Evolutionary conservation across 495 filamentous ascomycete species (phyloP).

Genomic region (Amorphotheca resinae): DNA sequence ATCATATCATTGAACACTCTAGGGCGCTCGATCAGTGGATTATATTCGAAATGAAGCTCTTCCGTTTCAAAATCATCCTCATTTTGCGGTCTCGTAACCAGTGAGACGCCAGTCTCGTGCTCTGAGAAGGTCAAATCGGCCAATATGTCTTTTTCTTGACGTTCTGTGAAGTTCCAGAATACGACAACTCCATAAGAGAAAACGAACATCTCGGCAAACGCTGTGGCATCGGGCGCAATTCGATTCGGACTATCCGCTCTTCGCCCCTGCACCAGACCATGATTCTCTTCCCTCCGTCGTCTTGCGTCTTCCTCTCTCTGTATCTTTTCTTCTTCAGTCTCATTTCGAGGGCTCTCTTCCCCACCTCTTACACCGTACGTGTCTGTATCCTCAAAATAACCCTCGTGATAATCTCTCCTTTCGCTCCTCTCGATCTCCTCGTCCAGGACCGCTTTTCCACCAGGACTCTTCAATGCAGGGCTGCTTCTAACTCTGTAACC

Average conservation of each 20-base stretch:
- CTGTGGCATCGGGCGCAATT: slow-evolving; percentile 49
- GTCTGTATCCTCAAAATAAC: slow-evolving; percentile 53
- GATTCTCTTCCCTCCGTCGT: slow-evolving; percentile 13
- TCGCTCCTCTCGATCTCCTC: slow-evolving; percentile 96
- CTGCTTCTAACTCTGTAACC: slow-evolving; percentile 82
- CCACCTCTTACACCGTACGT: slow-evolving; percentile 28
- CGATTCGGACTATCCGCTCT: slow-evolving; percentile 25
- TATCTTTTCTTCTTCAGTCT: slow-evolving; percentile 22
- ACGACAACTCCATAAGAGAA: slow-evolving; percentile 97
- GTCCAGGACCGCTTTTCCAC: slow-evolving; percentile 84
- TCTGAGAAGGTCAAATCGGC: slow-evolving; percentile 90
- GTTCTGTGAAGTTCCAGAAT: slow-evolving; percentile 96
- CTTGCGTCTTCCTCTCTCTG: slow-evolving; percentile 21
- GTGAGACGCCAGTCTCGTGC: slow-evolving; percentile 24
- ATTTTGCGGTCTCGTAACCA: slow-evolving; percentile 29
- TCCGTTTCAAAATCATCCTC: slow-evolving; percentile 88
- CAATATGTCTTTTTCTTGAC: slow-evolving; percentile 91
- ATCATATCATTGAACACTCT: slow-evolving; percentile 99
- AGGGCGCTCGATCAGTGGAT: slow-evolving; percentile 66
- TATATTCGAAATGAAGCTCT: slow-evolving; percentile 98
- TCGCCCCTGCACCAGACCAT: slow-evolving; percentile 13
- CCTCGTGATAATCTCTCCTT: slow-evolving; percentile 76
- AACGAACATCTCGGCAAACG: slow-evolving; percentile 93
- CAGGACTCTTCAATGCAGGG: slow-evolving; percentile 81
- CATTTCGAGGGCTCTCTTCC: slow-evolving; percentile 23